Evolutionary conservation across 805 yeast species (phyloP), one percentile per base, ranked within the genome.

Genomic region (Monosporozyma aquatica): DNA sequence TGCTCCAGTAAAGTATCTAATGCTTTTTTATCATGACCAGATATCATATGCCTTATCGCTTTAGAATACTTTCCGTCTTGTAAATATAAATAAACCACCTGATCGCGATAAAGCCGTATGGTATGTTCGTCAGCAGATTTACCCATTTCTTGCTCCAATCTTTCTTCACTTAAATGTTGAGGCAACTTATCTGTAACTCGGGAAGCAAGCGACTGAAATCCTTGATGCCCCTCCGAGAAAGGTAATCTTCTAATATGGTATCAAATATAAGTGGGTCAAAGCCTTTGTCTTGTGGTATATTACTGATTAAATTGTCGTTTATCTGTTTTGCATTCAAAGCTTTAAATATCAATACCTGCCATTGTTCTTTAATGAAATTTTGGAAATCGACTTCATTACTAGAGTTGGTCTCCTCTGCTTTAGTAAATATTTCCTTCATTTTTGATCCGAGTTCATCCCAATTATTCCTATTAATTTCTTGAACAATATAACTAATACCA

Each of bases 11-110:
- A 64, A 42, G 86, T 74, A 29, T 71, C 68, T 35, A 89, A 56
- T 0, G 79, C 72, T 13, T 71, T 52, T 0, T 67, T 55, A 55
- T 83, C 87, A 47, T 71, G 67, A 22, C 82, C 60, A 14, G 58
- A 58, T 11, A 85, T 68, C 49, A 85, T 65, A 54, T 82, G 87
- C 0, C 69, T 69, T 6, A 82, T 76, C 2, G 95, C 89, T 26
- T 69, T 68, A 2, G 66, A 64, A 2, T 82, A 82, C 34, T 80
- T 80, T 25, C 74, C 72, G 0, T 76, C 62, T 40, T 71, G 68
- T 9, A 81, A 62, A 51, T 81, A 81, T 8, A 87, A 52, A 9
- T 71, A 64, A 23, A 79, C 69, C 21, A 79, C 58, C 32, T 68
- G 59, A 26, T 66, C 55, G 41, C 82, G 62, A 11, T 78, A 54